A percentile compares a stretch with the other conserved stretches of the same genome.
Evolutionary conservation across 306 rosid species (phyloP).

Genomic region (Casuarina equisetifolia): DNA sequence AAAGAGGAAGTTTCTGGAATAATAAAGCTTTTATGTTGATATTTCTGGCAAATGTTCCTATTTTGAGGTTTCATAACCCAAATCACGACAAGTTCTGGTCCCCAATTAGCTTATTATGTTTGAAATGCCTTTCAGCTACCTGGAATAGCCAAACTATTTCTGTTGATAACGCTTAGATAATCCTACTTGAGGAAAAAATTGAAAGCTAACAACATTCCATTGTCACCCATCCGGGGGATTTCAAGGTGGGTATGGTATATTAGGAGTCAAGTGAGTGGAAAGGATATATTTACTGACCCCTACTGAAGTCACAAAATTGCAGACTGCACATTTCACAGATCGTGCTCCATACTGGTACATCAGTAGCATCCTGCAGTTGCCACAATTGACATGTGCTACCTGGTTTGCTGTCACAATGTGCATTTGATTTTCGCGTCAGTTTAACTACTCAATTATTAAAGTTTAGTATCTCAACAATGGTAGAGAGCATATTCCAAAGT

Average conservation of each 20-base stretch:
- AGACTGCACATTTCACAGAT: slow-evolving; percentile 94
- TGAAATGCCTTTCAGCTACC: too few species aligned
- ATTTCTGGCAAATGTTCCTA: too few species aligned
- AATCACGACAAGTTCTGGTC: background rate
- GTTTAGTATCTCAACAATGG: background rate
- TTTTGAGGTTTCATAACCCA: background rate
- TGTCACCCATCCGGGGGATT: too few species aligned
- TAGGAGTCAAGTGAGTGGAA: background rate
- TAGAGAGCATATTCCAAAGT: background rate
- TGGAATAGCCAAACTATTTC: too few species aligned
- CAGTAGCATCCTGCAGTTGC: slow-evolving; percentile 90
- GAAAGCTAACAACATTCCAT: too few species aligned
- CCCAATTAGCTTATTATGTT: too few species aligned
- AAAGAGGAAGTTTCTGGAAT: background rate
- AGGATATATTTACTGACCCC: slow-evolving; percentile 62
- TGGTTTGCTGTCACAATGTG: slow-evolving; percentile 77
- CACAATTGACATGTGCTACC: slow-evolving; percentile 97
- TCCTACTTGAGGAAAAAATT: too few species aligned
- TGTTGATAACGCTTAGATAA: too few species aligned
- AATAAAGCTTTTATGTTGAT: background rate
- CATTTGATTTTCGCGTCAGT: slow-evolving; percentile 19
- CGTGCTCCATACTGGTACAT: slow-evolving; percentile 97
- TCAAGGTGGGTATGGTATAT: too few species aligned
- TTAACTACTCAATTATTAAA: background rate
- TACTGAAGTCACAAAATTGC: slow-evolving; percentile 96